These are phyloP conservation scores for Stemphylium lycopersici DNA, from an alignment of 2,329 filamentous ascomycete genomes.

Conservation along the genomic window DNA sequence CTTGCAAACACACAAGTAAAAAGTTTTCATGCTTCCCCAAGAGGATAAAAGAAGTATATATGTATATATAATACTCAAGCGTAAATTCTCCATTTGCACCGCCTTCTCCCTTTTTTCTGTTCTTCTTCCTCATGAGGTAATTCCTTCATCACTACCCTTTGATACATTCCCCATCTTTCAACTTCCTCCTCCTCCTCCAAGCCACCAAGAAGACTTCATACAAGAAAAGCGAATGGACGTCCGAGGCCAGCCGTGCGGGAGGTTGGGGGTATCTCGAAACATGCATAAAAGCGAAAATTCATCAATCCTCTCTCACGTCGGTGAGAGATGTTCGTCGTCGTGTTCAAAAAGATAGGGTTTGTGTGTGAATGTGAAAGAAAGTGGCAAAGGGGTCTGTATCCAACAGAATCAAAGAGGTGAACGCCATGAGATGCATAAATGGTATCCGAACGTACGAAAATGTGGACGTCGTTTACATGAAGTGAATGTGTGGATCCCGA, in stretches of 20 bases:
- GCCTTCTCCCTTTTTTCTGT: not conserved
- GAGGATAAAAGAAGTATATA: not conserved
- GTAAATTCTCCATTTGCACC: not conserved
- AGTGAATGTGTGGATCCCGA: not conserved
- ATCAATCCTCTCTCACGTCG: not conserved
- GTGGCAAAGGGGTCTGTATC: slow-evolving; percentile 18
- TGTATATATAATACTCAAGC: not conserved
- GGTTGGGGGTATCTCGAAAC: slow-evolving; percentile 44
- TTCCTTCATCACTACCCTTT: no score
- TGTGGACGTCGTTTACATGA: not conserved
- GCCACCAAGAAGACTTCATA: slow-evolving; percentile 8
- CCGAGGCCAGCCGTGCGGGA: slow-evolving; percentile 39
- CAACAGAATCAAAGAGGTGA: slow-evolving; percentile 23
- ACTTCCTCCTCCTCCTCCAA: not conserved
- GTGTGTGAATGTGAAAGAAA: slow-evolving; percentile 1
- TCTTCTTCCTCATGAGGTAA: not conserved
- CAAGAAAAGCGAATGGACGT: slow-evolving; percentile 40
- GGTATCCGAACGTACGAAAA: slow-evolving; percentile 11
- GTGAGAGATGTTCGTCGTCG: slow-evolving; percentile 4
- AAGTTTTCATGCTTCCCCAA: not conserved
- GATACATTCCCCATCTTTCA: not conserved
- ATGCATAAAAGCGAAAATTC: slow-evolving; percentile 18
- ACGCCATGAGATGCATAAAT: slow-evolving; percentile 24
- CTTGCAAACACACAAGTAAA: not conserved
- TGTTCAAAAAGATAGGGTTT: slow-evolving; percentile 2